A percentile compares a stretch with the other conserved stretches of the same genome.
Conservation (phyloP, 768 basidiomycete genomes). For the Kwoniella europaea region DNA sequence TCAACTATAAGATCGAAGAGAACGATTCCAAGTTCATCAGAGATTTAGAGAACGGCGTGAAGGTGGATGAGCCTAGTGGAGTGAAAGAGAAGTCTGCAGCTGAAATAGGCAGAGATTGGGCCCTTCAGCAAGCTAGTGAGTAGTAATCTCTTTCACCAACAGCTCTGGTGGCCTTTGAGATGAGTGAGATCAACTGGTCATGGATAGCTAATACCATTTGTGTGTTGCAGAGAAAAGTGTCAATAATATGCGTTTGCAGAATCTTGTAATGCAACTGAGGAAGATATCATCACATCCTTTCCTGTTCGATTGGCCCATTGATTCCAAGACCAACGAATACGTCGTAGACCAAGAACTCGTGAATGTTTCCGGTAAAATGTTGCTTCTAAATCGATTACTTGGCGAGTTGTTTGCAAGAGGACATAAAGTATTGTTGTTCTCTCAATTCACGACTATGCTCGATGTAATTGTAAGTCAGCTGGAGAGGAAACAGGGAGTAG, state of each 20-base stretch:
- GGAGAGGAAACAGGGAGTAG: too few relatives aligned
- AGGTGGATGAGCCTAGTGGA: slow-evolving; percentile 53
- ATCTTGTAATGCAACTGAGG: slow-evolving; percentile 93
- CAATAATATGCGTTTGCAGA: slow-evolving; percentile 92
- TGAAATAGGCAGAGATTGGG: slow-evolving; percentile 67
- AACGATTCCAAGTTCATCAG: slow-evolving; percentile 56
- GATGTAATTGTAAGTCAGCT: slow-evolving; percentile 82
- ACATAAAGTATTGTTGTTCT: slow-evolving; percentile 75
- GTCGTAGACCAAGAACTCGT: slow-evolving; percentile 79
- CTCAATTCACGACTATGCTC: slow-evolving; percentile 95
- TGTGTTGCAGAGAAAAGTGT: slow-evolving; percentile 71
- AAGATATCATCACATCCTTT: slow-evolving; percentile 82
- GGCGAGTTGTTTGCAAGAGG: slow-evolving; percentile 75
- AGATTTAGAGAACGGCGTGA: slow-evolving; percentile 48
- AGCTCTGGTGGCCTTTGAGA: too few relatives aligned
- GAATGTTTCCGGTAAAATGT: slow-evolving; percentile 93
- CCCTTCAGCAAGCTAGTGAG: slow-evolving; percentile 68
- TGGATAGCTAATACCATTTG: too few relatives aligned
- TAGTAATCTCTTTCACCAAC: slow-evolving; percentile 16
- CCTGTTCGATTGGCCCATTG: slow-evolving; percentile 81
- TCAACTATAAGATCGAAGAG: slow-evolving; percentile 55
- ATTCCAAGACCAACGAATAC: slow-evolving; percentile 67
- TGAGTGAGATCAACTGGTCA: too few relatives aligned
- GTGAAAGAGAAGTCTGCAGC: slow-evolving; percentile 62
- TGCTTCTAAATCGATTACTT: slow-evolving; percentile 86